Conservation (phyloP, 1,139 yeast species). For the Lodderomyces beijingensis region DNA sequence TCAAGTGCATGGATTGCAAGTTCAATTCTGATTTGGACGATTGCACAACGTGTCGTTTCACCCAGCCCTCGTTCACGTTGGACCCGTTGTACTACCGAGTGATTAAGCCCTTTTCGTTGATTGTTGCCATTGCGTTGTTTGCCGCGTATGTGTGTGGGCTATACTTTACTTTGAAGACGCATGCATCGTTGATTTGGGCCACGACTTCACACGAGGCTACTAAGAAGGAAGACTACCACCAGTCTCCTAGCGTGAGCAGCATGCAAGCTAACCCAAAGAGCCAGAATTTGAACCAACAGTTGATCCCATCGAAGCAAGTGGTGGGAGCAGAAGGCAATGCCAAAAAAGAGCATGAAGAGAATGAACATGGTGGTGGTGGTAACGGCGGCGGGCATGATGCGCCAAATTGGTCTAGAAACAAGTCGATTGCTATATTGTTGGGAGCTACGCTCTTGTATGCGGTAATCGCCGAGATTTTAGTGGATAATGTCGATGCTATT, state of each 20-base stretch:
- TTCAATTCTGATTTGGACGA: conserved; percentile 21
- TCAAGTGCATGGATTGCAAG: conserved; percentile 57
- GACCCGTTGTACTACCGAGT: conserved; percentile 62
- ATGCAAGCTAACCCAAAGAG: conserved; percentile 8
- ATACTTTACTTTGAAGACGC: conserved; percentile 90
- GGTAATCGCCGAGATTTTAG: conserved; percentile 89
- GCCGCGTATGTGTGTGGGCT: conserved; percentile 87
- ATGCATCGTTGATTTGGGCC: conserved; percentile 96
- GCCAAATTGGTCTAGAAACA: conserved; percentile 90
- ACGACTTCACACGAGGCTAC: conserved; percentile 38
- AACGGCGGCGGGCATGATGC: conserved; percentile 90
- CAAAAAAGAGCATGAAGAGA: conserved; percentile 15
- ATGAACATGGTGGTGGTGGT: conserved; percentile 17
- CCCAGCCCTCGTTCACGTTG: conserved; percentile 67
- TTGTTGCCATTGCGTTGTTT: conserved; percentile 78
- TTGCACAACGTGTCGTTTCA: conserved; percentile 73
- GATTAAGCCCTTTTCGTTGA: conserved; percentile 74
- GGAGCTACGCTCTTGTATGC: conserved; percentile 88
- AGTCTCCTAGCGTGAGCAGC: conserved; percentile 34
- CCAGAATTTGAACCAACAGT: conserved; percentile 13
- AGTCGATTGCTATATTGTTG: conserved; percentile 79
- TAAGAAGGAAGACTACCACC: conserved; percentile 19
- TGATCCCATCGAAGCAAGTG: neutral
- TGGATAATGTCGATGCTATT: conserved; percentile 90
- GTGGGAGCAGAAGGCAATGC: conserved; percentile 8